These are phyloP conservation scores for Colletotrichum filicis DNA, from an alignment of 2,329 filamentous ascomycete species.

Conservation along the genomic window DNA sequence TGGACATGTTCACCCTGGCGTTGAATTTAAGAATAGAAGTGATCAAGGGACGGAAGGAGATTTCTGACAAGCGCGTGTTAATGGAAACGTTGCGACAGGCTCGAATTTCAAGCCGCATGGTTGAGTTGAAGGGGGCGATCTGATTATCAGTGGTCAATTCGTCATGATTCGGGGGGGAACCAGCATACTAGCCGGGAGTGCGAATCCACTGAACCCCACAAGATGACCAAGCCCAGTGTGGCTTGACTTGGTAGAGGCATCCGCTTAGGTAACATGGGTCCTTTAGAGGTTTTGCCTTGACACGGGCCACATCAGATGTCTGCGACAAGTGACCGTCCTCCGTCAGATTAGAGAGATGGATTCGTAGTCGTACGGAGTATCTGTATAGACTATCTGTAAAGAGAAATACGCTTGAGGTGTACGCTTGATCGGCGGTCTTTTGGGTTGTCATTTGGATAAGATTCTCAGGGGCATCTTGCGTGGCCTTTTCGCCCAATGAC, in stretches of 20 bases:
- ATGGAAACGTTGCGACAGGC: conserved; percentile 19
- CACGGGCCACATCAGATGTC: conserved; percentile 2
- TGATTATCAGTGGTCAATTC: conserved; percentile 19
- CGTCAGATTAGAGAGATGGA: background rate
- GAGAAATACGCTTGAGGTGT: background rate
- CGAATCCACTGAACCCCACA: background rate
- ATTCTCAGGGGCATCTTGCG: background rate
- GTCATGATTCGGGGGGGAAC: conserved; percentile 25
- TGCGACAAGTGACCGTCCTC: background rate
- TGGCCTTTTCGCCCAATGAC: background rate
- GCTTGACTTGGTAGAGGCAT: background rate
- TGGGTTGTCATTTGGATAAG: background rate
- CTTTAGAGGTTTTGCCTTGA: background rate
- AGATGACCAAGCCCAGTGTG: conserved; percentile 30
- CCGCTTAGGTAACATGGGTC: background rate
- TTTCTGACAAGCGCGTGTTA: conserved; percentile 25
- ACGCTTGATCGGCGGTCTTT: background rate
- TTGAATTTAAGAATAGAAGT: conserved; percentile 16
- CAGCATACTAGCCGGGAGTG: background rate
- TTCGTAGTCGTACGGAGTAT: no score
- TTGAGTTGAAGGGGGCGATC: conserved; percentile 17
- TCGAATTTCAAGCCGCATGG: conserved; percentile 11
- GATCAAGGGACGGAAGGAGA: conserved; percentile 11
- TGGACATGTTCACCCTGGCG: conserved; percentile 8
- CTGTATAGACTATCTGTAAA: no score